Evolutionary conservation across 192 early-diverging fungal species (phyloP), one percentile per base, ranked within the genome.

Genomic region (Dispira simplex): DNA sequence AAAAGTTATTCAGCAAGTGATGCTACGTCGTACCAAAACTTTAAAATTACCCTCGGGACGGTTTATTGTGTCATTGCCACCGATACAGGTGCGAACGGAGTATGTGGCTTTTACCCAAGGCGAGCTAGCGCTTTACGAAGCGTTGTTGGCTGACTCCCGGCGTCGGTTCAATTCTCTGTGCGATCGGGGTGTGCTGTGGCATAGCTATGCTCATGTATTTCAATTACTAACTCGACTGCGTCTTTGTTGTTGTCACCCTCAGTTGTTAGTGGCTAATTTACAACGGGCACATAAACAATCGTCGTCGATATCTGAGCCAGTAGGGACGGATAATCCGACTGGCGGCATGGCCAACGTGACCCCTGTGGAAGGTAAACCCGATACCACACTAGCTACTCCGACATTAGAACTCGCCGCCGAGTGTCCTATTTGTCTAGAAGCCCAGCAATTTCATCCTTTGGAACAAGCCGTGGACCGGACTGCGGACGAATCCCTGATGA

Each of bases 11-110:
- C 89, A 88, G 62, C 77, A 78, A 1, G 63, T 91, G 13, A 82
- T 89, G 2, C 67, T 98, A 44, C 85, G 95, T 0, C 80, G 95
- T 26, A 98, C 94, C 49, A 98, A 98, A 65, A 70, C 77, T 25
- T 85, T 86, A 70, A 78, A 76, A 11, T 71, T 85, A 53, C 75
- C 68, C 49, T 75, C 87, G n/a, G 90, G 91, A 8, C 76, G 85
- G 54, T 83, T 83, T 11, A 86, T 98, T 56, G 72, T 98, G 8
- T 71, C 75, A 48, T 64, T 98, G 52, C 93, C 92, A 14, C 70
- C 79, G 21, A 84, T 83, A 43, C 67, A 70, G 2, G 75, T 81
- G 45, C 75, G 75, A 12, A 76, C 86, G 47, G 74, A 83, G 46
- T 85, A 80, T 62, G 66, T 91, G 25, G 75, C 81, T 8, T 76